phyloP scores from a whole-genome alignment of 2,329 filamentous ascomycete genomes.

The Shiraia sp. region DNA sequence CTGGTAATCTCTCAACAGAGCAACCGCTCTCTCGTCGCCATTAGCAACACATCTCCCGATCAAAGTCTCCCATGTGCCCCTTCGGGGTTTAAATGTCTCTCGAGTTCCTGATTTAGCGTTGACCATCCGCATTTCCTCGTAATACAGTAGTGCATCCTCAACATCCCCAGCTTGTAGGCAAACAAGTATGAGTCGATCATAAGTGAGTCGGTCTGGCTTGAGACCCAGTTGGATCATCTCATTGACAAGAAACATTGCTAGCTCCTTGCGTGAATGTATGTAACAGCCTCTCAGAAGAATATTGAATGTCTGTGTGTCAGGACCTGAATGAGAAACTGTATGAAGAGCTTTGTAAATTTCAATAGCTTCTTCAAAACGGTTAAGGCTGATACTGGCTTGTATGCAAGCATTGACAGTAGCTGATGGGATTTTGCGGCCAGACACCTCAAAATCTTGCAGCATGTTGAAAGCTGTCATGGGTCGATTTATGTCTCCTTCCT shows the following conservation, averaged over 20 bases:
- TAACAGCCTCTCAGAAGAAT: constrained; percentile 58
- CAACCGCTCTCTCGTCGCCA: constrained; percentile 23
- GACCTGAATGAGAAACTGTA: constrained; percentile 51
- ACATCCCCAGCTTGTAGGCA: constrained; percentile 50
- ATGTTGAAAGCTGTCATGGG: constrained; percentile 58
- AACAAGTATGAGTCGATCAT: constrained; percentile 64
- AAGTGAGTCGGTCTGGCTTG: constrained; percentile 61
- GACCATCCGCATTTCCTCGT: constrained; percentile 52
- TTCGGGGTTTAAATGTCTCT: constrained; percentile 14
- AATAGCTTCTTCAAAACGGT: constrained; percentile 56
- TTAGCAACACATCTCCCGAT: constrained; percentile 11
- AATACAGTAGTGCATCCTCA: constrained; percentile 54
- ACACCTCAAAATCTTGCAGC: constrained; percentile 59
- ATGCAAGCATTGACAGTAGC: constrained; percentile 58
- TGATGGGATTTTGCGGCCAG: constrained; percentile 56
- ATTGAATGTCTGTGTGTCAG: constrained; percentile 63
- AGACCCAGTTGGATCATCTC: constrained; percentile 64
- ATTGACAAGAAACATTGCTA: constrained; percentile 64
- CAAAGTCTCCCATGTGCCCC: constrained; percentile 21
- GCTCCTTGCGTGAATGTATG: constrained; percentile 49
- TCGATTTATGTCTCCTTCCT: constrained; percentile 43
- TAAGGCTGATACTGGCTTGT: constrained; percentile 53
- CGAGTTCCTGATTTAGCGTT: constrained; percentile 9
- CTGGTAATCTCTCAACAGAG: constrained; percentile 21
- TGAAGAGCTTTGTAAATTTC: constrained; percentile 66